Evolutionary conservation across 768 basidiomycete species (phyloP).

Genomic region (Crepidotus variabilis): DNA sequence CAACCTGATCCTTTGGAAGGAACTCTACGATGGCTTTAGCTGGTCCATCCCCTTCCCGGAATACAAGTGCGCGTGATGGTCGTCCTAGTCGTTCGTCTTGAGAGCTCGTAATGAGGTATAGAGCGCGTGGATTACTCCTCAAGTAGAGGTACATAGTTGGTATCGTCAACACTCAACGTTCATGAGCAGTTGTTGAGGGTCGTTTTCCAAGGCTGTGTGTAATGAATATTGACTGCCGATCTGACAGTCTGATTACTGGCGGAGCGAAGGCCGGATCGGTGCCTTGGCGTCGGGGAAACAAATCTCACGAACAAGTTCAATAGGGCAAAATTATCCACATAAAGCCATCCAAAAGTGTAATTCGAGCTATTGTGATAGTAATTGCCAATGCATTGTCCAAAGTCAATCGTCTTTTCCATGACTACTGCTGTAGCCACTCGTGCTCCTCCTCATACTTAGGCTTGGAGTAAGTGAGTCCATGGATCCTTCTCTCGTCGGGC

Average conservation of each 20-base stretch:
- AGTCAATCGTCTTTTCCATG: conserved; percentile 4
- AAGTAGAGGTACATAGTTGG: conserved; percentile 71
- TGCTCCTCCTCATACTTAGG: conserved; percentile 25
- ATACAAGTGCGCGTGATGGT: conserved; percentile 63
- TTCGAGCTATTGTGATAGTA: neutral
- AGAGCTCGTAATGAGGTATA: conserved; percentile 69
- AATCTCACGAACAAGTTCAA: neutral
- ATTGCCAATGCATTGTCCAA: neutral
- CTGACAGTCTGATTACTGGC: neutral
- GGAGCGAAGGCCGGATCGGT: no score
- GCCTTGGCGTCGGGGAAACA: neutral
- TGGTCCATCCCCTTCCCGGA: conserved; percentile 54
- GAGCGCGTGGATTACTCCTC: conserved; percentile 58
- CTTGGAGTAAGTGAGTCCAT: conserved; percentile 22
- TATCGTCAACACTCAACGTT: neutral
- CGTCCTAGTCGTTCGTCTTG: conserved; percentile 61
- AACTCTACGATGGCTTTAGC: conserved; percentile 86
- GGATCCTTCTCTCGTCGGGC: conserved; percentile 14
- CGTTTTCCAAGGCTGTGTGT: neutral
- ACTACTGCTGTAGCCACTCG: conserved; percentile 6
- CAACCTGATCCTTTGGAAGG: conserved; percentile 66
- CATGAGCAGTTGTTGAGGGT: conserved; percentile 1
- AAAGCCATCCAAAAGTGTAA: neutral
- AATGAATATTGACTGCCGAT: neutral
- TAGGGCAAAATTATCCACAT: neutral